These are phyloP conservation scores for Vitis amurensis DNA, from an alignment of 164 flowering plant species.

Conservation along the genomic window DNA sequence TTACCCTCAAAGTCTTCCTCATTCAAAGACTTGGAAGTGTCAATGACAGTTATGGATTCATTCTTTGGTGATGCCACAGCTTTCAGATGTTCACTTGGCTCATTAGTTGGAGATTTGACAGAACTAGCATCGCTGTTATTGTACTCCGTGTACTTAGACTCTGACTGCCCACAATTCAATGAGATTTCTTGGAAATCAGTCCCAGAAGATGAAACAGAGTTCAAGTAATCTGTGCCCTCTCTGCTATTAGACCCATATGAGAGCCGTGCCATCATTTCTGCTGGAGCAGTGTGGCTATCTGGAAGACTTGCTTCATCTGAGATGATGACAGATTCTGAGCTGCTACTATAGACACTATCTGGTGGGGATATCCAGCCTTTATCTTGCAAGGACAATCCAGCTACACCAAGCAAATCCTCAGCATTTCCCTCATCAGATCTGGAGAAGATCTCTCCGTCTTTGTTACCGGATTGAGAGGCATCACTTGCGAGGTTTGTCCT, in stretches of 20 bases:
- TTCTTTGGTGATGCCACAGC: conserved; percentile 14
- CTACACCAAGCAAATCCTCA: conserved; percentile 30
- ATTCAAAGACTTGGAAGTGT: conserved; percentile 12
- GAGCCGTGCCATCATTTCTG: conserved; percentile 26
- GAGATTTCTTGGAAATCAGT: conserved; percentile 26
- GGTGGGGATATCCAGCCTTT: conserved; percentile 96
- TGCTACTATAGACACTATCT: conserved; percentile 60
- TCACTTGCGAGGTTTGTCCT: conserved; percentile 49
- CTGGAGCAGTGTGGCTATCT: conserved; percentile 32
- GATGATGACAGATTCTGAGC: conserved; percentile 43
- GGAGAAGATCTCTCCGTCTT: conserved; percentile 36
- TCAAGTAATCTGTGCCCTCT: conserved; percentile 22
- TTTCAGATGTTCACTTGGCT: conserved; percentile 23
- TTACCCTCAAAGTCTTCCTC: conserved; percentile 25
- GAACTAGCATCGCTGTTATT: conserved; percentile 17
- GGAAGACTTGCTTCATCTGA: conserved; percentile 44
- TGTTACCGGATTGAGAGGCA: conserved; percentile 34
- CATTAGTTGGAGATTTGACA: conserved; percentile 12
- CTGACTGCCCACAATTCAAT: conserved; percentile 14
- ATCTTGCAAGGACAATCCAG: conserved; percentile 45
- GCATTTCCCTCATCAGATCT: conserved; percentile 27
- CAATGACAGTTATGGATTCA: conserved; percentile 13
- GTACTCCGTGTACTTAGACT: conserved; percentile 26
- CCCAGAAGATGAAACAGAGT: conserved; percentile 21
- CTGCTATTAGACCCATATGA: conserved; percentile 17